Percentiles rank a stretch among this genome's conserved stretches.
phyloP scores from a whole-genome alignment of 176 grass and related monocot species.

The Typha latifolia region DNA sequence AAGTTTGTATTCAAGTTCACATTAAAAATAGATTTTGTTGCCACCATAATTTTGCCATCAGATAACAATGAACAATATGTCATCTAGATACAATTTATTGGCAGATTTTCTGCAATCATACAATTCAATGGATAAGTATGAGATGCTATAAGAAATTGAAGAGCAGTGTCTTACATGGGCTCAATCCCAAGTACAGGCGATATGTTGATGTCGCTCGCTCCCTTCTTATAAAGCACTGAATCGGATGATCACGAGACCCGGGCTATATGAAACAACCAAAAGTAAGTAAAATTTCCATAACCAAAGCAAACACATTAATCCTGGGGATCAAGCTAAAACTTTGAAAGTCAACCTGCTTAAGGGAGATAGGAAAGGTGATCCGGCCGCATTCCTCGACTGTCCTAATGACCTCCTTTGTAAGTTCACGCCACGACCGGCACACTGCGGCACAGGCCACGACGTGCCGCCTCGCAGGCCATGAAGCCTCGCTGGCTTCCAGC shows the following conservation, averaged over 20 bases:
- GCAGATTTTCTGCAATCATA: too few relatives aligned
- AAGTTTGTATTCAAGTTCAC: too few relatives aligned
- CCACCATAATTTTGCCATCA: too few relatives aligned
- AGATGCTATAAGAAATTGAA: background rate
- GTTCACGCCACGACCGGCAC: slow-evolving; percentile 80
- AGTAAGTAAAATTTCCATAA: slow-evolving; percentile 2
- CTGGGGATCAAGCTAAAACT: background rate
- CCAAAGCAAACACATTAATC: background rate
- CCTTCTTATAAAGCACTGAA: slow-evolving; percentile 91
- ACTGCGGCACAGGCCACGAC: slow-evolving; percentile 78
- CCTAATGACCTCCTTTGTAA: slow-evolving; percentile 89
- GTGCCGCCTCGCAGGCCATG: slow-evolving; percentile 75
- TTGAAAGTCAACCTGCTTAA: slow-evolving; percentile 58
- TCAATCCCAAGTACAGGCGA: slow-evolving; percentile 81
- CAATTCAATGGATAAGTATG: background rate
- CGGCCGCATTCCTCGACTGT: slow-evolving; percentile 71
- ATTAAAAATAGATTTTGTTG: too few relatives aligned
- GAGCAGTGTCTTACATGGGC: slow-evolving; percentile 57
- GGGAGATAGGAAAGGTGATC: slow-evolving; percentile 97
- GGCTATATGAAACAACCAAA: slow-evolving; percentile 42
- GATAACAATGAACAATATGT: too few relatives aligned
- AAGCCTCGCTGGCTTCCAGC: slow-evolving; percentile 73
- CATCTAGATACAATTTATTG: too few relatives aligned
- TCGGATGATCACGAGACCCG: slow-evolving; percentile 58
- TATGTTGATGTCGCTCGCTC: slow-evolving; percentile 78